phyloP scores from a whole-genome alignment of 2,329 filamentous ascomycete species.

The Arachnomyces sp. region DNA sequence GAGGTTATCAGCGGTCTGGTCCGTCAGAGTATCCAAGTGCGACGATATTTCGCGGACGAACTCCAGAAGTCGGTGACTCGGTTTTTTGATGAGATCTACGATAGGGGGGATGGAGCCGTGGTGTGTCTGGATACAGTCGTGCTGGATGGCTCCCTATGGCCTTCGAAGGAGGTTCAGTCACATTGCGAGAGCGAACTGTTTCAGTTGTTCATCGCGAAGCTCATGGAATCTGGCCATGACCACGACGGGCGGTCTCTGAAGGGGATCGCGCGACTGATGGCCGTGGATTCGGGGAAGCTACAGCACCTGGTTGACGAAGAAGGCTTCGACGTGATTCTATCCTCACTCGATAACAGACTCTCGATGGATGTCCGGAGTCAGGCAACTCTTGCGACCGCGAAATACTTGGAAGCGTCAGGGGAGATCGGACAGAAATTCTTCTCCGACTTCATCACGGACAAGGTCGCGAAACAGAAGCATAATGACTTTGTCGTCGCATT shows the following conservation, averaged over 20 bases:
- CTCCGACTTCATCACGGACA: conserved; percentile 64
- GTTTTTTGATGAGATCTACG: conserved; percentile 43
- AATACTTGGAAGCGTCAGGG: conserved; percentile 70
- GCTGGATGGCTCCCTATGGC: conserved; percentile 39
- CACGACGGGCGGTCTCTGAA: conserved; percentile 54
- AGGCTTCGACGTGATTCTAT: conserved; percentile 76
- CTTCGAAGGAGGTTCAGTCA: conserved; percentile 33
- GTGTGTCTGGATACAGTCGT: conserved; percentile 41
- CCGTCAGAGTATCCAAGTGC: conserved; percentile 35
- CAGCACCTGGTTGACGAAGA: conserved; percentile 53
- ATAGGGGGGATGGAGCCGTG: conserved; percentile 40
- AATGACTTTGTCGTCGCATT: conserved; percentile 89
- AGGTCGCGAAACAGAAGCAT: conserved; percentile 65
- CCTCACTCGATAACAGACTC: conserved; percentile 77
- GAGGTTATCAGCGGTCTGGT: conserved; percentile 41
- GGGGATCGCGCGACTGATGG: conserved; percentile 52
- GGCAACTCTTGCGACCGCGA: conserved; percentile 72
- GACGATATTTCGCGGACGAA: conserved; percentile 35
- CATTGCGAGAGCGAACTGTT: conserved; percentile 43
- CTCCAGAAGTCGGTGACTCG: conserved; percentile 38
- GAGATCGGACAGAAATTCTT: conserved; percentile 64
- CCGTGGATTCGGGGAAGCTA: conserved; percentile 45
- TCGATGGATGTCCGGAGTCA: conserved; percentile 67
- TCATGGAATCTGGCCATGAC: conserved; percentile 87
- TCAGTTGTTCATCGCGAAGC: conserved; percentile 68